Evolutionary conservation across 2,329 filamentous ascomycete genomes (phyloP).

Genomic region (Alternaria conjuncta): DNA sequence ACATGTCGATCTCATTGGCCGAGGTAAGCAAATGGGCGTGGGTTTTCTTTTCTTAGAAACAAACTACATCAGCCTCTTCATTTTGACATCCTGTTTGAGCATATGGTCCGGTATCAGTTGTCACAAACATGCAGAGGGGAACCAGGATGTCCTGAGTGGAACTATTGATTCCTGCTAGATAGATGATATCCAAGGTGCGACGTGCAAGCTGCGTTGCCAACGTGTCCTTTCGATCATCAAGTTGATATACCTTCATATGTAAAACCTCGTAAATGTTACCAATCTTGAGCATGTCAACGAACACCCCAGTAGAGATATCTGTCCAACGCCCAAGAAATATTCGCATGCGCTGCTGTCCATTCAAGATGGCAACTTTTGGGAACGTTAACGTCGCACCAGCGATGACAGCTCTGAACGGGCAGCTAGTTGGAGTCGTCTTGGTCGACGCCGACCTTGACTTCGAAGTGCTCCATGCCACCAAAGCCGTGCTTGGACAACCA

Average conservation of each 20-base stretch:
- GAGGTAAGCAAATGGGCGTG: background rate
- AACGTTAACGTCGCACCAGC: background rate
- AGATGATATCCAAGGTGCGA: background rate
- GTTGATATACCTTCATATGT: constrained; percentile 2
- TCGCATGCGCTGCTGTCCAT: background rate
- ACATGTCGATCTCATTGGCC: background rate
- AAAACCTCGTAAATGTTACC: background rate
- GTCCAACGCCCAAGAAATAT: background rate
- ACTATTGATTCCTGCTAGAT: background rate
- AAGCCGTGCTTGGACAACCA: constrained; percentile 36
- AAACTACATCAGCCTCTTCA: background rate
- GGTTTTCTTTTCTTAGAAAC: background rate
- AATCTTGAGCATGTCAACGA: background rate
- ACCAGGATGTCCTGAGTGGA: background rate
- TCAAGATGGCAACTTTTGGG: background rate
- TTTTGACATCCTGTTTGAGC: background rate
- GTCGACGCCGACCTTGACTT: constrained; percentile 34
- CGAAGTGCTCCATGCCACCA: constrained; percentile 33
- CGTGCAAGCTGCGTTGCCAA: background rate
- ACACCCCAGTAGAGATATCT: background rate
- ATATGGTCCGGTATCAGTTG: background rate
- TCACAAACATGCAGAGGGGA: background rate
- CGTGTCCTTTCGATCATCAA: background rate
- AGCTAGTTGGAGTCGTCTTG: background rate
- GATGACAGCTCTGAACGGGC: background rate